These are phyloP conservation scores for Xerophyta viscosa DNA, from an alignment of 106 monocot species.

Conservation along the genomic window DNA sequence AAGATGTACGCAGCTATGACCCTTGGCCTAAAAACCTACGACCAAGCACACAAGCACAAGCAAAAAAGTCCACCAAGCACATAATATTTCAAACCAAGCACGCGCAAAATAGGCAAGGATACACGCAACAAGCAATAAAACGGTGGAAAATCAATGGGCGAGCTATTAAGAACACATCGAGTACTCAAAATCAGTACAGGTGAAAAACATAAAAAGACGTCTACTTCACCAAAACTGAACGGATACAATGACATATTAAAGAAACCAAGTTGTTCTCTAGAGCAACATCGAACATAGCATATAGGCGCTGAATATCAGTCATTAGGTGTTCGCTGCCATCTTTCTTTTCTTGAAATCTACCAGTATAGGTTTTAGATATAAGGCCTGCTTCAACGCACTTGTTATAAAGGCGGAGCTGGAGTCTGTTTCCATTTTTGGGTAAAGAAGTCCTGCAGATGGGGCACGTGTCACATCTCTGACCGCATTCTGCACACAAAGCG, in stretches of 20 bases:
- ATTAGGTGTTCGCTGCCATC: constrained; percentile 27
- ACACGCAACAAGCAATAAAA: too few species aligned
- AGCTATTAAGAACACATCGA: too few species aligned
- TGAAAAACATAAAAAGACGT: too few species aligned
- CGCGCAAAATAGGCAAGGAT: too few species aligned
- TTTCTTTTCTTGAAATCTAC: constrained; percentile 63
- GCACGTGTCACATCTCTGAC: constrained; percentile 75
- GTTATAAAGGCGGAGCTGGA: constrained; percentile 68
- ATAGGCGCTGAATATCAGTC: constrained; percentile 66
- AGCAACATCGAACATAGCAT: constrained; percentile 90
- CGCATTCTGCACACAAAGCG: constrained; percentile 84
- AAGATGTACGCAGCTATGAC: too few species aligned
- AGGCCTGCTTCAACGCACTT: constrained; percentile 79
- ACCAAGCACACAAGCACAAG: too few species aligned
- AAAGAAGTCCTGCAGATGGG: constrained; percentile 71
- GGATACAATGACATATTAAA: constrained; percentile 96
- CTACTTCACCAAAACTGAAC: constrained; percentile 9
- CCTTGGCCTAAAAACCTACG: too few species aligned
- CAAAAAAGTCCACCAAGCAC: too few species aligned
- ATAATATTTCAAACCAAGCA: too few species aligned
- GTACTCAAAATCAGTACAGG: too few species aligned
- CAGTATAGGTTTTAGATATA: constrained; percentile 52
- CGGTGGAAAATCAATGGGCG: too few species aligned
- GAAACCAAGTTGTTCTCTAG: constrained; percentile 79
- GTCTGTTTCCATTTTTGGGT: constrained; percentile 35